Conservation (phyloP, 2,329 filamentous ascomycete genomes). For the Macroventuria anomochaeta region DNA sequence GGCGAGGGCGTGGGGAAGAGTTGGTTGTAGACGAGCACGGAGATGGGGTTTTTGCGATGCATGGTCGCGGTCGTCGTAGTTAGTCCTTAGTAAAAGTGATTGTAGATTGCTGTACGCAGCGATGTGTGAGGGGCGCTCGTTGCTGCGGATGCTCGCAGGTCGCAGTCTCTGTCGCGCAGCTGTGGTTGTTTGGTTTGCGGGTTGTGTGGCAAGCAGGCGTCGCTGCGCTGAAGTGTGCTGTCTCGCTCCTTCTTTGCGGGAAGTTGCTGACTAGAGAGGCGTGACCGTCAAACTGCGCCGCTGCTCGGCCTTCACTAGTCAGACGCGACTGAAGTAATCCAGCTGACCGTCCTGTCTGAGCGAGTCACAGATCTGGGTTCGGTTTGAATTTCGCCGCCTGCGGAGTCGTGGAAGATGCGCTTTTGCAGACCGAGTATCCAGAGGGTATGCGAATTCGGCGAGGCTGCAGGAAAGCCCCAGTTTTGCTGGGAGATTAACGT, state of each 20-base stretch:
- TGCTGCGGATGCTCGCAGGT: conserved; percentile 6
- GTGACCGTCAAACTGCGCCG: conserved; percentile 30
- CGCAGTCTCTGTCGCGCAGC: conserved; percentile 5
- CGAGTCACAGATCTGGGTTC: conserved; percentile 8
- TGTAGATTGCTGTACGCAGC: not conserved
- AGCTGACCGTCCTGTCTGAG: conserved; percentile 21
- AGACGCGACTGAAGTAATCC: conserved; percentile 21
- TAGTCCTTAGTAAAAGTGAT: conserved; percentile 1
- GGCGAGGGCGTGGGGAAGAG: conserved; percentile 74
- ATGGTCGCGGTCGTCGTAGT: conserved; percentile 54
- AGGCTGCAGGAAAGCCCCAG: conserved; percentile 13
- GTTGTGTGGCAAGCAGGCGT: conserved; percentile 5
- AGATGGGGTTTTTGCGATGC: conserved; percentile 72
- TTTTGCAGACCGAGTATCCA: not conserved
- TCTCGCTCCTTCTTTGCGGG: conserved; percentile 19
- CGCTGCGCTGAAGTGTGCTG: conserved; percentile 21
- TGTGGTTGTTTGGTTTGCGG: not conserved
- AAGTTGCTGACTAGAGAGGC: conserved; percentile 26
- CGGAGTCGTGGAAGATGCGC: conserved; percentile 1
- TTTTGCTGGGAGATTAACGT: conserved; percentile 17
- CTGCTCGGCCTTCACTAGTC: conserved; percentile 21
- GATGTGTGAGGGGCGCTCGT: not conserved
- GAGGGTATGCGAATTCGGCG: conserved; percentile 8
- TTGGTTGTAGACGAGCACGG: conserved; percentile 74
- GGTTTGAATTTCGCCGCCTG: not conserved